Evolutionary conservation across 192 early-diverging fungal species (phyloP).

Genomic region (Mortierella claussenii): DNA sequence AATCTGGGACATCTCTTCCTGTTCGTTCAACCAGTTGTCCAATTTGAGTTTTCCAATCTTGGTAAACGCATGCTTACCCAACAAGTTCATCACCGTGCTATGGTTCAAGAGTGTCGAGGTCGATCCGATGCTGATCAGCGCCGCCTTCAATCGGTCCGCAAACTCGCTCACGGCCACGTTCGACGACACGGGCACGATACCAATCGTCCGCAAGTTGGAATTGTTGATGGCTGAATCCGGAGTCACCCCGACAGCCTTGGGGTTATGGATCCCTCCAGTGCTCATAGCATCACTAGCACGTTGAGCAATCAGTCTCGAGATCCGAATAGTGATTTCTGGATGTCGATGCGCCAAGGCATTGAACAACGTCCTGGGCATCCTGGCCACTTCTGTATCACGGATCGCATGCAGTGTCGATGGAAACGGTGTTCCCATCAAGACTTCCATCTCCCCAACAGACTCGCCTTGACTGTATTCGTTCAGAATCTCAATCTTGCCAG

Average conservation of each 20-base stretch:
- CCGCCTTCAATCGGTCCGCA: constrained; percentile 81
- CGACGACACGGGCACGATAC: constrained; percentile 86
- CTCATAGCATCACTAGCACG: constrained; percentile 47
- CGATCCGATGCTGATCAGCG: constrained; percentile 76
- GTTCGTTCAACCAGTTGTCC: constrained; percentile 91
- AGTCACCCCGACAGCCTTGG: constrained; percentile 35
- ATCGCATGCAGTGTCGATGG: constrained; percentile 95
- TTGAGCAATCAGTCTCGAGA: constrained; percentile 89
- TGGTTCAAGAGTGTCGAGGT: constrained; percentile 83
- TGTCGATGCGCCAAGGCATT: constrained; percentile 88
- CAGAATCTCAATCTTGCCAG: constrained; percentile 80
- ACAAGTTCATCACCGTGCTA: constrained; percentile 76
- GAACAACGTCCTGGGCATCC: constrained; percentile 96
- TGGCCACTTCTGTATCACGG: constrained; percentile 94
- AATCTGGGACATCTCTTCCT: constrained; percentile 88
- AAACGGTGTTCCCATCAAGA: constrained; percentile 78
- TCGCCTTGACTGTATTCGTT: constrained; percentile 96
- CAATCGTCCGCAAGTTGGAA: constrained; percentile 94
- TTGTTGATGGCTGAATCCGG: constrained; percentile 81
- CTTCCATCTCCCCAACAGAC: constrained; percentile 94
- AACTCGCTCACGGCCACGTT: constrained; percentile 90
- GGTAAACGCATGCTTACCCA: constrained; percentile 93
- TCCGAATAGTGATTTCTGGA: constrained; percentile 92
- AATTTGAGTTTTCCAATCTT: constrained; percentile 94
- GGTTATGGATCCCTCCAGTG: constrained; percentile 10